Conservation (phyloP, 1,139 yeast genomes). For the Candida neerlandica region DNA sequence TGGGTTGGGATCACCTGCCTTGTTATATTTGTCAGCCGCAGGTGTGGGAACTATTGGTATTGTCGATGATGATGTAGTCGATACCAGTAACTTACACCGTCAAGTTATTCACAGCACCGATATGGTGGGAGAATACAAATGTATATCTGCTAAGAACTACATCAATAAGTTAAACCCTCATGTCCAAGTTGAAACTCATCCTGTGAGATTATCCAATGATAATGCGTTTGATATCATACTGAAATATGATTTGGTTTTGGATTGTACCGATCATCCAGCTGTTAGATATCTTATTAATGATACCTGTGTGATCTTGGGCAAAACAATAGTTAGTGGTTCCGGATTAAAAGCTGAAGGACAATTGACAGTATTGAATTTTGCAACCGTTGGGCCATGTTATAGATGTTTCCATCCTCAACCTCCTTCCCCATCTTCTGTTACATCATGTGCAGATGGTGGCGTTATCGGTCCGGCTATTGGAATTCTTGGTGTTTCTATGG, state of each 20-base stretch:
- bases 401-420: constrained; percentile 91
- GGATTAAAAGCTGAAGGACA: constrained; percentile 95
- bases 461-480: constrained; percentile 97
- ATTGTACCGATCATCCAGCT: constrained; percentile 93
- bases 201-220: constrained; percentile 49
- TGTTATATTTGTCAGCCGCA: constrained; percentile 81
- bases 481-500: constrained; percentile 84
- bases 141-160: constrained; percentile 70
- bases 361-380: constrained; percentile 69
- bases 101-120: constrained; percentile 78
- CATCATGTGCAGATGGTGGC: constrained; percentile 93
- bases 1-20: constrained; percentile 92
- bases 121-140: constrained; percentile 69
- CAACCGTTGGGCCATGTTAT: constrained; percentile 83
- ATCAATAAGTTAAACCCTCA: constrained; percentile 65
- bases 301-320: constrained; percentile 67
- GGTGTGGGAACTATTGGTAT: constrained; percentile 88
- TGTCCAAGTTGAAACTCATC: constrained; percentile 56
- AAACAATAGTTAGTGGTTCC: constrained; percentile 86
- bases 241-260: constrained; percentile 76
- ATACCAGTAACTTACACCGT: constrained; percentile 81
- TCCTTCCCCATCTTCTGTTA: constrained; percentile 80
- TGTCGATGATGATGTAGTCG: constrained; percentile 85
- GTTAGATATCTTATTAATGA: constrained; percentile 88
- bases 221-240: constrained; percentile 68